Percentiles rank a stretch among this genome's conserved stretches.
Conservation (phyloP, 306 rosid species). For the Castanea sativa region DNA sequence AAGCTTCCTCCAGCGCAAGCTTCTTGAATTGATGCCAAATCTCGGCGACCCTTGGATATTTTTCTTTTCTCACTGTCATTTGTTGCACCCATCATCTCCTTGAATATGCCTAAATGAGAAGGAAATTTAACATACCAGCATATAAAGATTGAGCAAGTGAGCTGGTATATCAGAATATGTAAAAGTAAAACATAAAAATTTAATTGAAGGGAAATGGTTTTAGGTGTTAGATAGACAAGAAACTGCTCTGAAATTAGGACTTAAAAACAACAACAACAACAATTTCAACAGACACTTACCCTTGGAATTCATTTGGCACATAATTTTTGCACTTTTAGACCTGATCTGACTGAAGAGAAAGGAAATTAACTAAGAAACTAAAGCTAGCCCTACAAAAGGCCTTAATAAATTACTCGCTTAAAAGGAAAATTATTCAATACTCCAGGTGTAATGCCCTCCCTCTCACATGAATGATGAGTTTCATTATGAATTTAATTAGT, state of each 20-base stretch:
- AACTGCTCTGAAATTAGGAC: neutral
- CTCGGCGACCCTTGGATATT: constrained; percentile 24
- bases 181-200: neutral
- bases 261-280: neutral
- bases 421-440: too few species aligned
- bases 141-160: neutral
- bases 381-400: neutral
- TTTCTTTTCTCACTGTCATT: constrained; percentile 37
- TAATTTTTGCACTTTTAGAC: neutral
- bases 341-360: too few species aligned
- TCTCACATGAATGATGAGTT: too few species aligned
- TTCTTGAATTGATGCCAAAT: constrained; percentile 37
- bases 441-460: too few species aligned
- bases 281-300: neutral
- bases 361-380: too few species aligned
- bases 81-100: constrained; percentile 40
- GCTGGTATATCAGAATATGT: neutral
- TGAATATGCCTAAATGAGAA: constrained; percentile 18
- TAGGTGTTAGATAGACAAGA: neutral
- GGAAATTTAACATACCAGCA: neutral
- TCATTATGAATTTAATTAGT: too few species aligned
- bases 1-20: constrained; percentile 36
- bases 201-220: neutral
- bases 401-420: too few species aligned
- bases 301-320: neutral